These are phyloP conservation scores for Penicillium sp. DNA, from an alignment of 2,329 filamentous ascomycete genomes.

Conservation along the genomic window DNA sequence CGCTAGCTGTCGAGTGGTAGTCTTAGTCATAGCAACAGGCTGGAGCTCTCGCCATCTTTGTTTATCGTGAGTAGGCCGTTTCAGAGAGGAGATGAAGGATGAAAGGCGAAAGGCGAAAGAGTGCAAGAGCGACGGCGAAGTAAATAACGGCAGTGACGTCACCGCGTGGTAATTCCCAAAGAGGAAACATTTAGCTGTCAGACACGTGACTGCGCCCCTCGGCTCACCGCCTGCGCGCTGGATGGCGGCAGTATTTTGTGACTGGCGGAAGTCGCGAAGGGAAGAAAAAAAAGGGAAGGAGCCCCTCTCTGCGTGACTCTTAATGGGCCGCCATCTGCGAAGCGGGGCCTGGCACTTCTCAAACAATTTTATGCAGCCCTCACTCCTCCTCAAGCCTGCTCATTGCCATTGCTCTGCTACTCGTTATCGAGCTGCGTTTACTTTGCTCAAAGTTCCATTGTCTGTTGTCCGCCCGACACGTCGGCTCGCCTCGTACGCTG, in stretches of 20 bases:
- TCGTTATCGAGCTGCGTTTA: not conserved
- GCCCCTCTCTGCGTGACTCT: slow-evolving; percentile 15
- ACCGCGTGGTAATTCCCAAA: slow-evolving; percentile 13
- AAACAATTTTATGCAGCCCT: slow-evolving; percentile 24
- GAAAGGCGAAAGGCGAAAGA: not conserved
- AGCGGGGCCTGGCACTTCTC: slow-evolving; percentile 38
- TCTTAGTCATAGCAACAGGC: slow-evolving; percentile 2
- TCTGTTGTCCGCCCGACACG: slow-evolving; percentile 12
- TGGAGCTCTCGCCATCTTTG: not conserved
- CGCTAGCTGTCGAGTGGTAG: slow-evolving; percentile 1
- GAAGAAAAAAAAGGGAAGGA: slow-evolving; percentile 7
- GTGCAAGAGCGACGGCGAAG: not conserved
- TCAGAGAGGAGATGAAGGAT: not conserved
- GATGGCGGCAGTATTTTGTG: slow-evolving; percentile 5
- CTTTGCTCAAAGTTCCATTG: not conserved
- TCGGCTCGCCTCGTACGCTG: slow-evolving; percentile 8
- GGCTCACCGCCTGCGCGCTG: not conserved
- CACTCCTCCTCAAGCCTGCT: slow-evolving; percentile 16
- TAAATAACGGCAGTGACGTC: slow-evolving; percentile 12
- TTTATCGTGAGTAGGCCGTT: not conserved
- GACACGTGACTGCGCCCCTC: slow-evolving; percentile 7
- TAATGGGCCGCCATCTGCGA: slow-evolving; percentile 37
- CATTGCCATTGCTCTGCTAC: slow-evolving; percentile 14
- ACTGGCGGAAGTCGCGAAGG: not conserved
- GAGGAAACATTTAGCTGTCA: not conserved